Base-by-base conservation (phyloP, 2,329 filamentous ascomycete genomes). In the Trichophyton mentagrophytes region DNA sequence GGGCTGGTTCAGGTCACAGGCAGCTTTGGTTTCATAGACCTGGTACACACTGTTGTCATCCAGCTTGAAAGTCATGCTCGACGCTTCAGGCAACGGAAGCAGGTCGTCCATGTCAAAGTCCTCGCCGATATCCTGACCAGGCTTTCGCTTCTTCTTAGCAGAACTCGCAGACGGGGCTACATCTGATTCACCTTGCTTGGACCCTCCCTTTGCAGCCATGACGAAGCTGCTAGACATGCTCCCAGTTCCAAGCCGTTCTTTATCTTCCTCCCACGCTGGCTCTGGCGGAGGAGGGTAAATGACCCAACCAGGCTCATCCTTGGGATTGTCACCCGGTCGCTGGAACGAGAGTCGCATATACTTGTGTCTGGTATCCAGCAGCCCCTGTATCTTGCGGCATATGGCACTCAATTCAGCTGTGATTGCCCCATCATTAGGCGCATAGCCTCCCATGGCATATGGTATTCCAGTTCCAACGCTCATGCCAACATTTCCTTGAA, bases 281-380 rank as follows among this genome's bases (percentile, higher is more conserved):
- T 95, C 89, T 4, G 92, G 93, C 3, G 91, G 91, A 13, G 89
- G 85, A 8, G 93, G 93, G 68, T 97, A 97, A 51, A 99, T 89
- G 60, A 82, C 80, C 92, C 92, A 99, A 57, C 79, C 82, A 0
- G 85, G 81, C 17, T 87, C 83, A 70, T 97, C 90, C 67, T 90
- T 90, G 0, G 93, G 93, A 66, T 97, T 96, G 70, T 96, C 89
- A 11, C 83, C 81, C 6, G 86, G 81, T 8, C 87, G 82, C 70
- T 99, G 93, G 20, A 91, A 78, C 0, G 93, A 97, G 15, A 96
- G 75, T 1, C 83, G 79, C 59, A 97, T 89, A 73, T 97, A 99
- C 68, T 90, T 95, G 71, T 90, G 86, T 63, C 93, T 85, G 46
- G 91, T 79, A 67, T 96, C 89, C 53, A 96, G 75, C n/a, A 97